Evolutionary conservation across 169 alveolate species (phyloP).

Genomic region (Cryptosporidium ryanae): DNA sequence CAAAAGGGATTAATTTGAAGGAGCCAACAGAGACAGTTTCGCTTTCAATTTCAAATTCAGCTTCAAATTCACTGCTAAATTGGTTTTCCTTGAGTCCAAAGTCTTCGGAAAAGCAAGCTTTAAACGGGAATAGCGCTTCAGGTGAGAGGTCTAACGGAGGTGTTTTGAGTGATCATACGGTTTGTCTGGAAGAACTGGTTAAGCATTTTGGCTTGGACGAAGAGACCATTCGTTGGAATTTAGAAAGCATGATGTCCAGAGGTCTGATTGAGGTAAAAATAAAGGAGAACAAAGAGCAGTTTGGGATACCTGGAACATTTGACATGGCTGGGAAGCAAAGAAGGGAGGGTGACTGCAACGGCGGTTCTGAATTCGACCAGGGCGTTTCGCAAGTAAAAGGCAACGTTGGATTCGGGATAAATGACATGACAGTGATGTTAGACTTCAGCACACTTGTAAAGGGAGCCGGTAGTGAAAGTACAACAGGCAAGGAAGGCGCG

Average conservation of each 20-base stretch:
- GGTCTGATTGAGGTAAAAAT: constrained; percentile 5
- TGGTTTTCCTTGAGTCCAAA: constrained; percentile 67
- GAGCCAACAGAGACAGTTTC: constrained; percentile 15
- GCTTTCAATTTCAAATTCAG: background rate
- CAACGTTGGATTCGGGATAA: background rate
- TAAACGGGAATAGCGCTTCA: background rate
- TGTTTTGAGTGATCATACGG: background rate
- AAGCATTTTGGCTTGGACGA: constrained; percentile 31
- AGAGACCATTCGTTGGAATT: constrained; percentile 41
- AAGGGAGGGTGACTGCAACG: too few relatives aligned
- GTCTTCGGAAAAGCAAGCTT: background rate
- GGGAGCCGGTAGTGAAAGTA: background rate
- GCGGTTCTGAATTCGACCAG: background rate
- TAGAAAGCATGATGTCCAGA: constrained; percentile 47
- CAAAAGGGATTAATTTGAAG: background rate
- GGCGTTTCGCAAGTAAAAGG: background rate
- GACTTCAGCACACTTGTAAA: constrained; percentile 22
- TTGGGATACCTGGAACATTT: constrained; percentile 41
- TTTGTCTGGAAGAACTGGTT: constrained; percentile 19
- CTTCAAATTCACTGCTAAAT: constrained; percentile 42
- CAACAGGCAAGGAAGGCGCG: background rate
- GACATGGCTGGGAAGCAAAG: background rate
- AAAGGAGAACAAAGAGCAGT: background rate
- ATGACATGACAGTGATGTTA: constrained; percentile 70
- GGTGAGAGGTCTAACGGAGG: background rate